Percentiles rank a stretch among this genome's conserved stretches.
These are phyloP conservation scores for Talaromyces funiculosus DNA, from an alignment of 2,329 filamentous ascomycete species.

Conservation along the genomic window DNA sequence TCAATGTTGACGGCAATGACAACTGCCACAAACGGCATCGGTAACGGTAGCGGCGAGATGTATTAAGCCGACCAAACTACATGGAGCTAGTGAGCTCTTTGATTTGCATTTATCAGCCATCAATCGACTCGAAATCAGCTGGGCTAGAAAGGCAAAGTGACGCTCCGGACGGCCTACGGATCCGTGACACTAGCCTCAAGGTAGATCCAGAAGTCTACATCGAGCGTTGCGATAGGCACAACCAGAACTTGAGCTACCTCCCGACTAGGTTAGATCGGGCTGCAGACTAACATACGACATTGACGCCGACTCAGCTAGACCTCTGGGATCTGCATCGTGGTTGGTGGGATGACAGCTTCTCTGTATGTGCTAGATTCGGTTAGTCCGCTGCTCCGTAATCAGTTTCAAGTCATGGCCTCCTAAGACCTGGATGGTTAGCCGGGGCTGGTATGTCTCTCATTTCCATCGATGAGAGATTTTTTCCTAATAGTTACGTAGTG, in stretches of 20 bases:
- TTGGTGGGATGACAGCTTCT: background rate
- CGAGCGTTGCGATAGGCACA: background rate
- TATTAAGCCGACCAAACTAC: no score
- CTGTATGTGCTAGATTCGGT: background rate
- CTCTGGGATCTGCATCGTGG: background rate
- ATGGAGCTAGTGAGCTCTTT: background rate
- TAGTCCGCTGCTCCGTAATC: background rate
- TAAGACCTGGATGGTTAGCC: background rate
- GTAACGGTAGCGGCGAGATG: background rate
- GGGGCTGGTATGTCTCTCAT: background rate
- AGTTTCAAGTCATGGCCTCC: background rate
- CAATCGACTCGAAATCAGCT: background rate
- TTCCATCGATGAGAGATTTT: background rate
- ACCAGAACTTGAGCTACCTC: background rate
- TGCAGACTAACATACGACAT: background rate
- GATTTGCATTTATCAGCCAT: background rate
- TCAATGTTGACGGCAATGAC: background rate
- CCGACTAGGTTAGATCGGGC: background rate
- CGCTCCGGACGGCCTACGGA: background rate
- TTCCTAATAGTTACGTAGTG: no score
- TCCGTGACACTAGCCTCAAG: background rate
- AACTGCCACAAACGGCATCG: background rate
- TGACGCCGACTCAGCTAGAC: background rate
- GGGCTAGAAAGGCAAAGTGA: no score
- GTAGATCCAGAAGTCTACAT: background rate